These are phyloP conservation scores for Prunella vulgaris DNA, from an alignment of 257 asterid species.

Conservation along the genomic window DNA sequence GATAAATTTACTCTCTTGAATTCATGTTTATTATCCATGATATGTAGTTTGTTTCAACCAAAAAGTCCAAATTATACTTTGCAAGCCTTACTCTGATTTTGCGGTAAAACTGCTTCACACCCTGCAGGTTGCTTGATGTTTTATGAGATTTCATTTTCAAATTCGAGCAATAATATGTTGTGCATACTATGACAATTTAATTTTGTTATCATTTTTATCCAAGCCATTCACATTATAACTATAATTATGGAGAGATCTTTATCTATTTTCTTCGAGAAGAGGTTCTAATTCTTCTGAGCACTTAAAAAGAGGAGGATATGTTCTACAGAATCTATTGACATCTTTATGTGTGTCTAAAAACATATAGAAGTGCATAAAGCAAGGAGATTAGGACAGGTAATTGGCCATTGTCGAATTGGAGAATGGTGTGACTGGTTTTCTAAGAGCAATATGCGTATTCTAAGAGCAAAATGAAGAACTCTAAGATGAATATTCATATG, in stretches of 20 bases:
- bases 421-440: background rate
- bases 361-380: background rate
- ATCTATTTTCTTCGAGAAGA: background rate
- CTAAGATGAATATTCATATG: background rate
- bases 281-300: background rate
- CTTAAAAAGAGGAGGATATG: background rate
- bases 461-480: constrained; percentile 8
- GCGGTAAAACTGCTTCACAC: background rate
- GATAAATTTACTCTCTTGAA: background rate
- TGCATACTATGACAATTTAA: background rate
- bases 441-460: background rate
- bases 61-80: background rate
- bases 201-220: background rate
- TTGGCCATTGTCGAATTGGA: background rate
- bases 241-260: background rate
- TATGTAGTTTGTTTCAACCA: background rate
- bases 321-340: background rate
- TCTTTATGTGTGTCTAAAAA: background rate
- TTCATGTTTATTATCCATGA: background rate
- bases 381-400: background rate
- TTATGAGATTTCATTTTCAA: background rate
- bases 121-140: background rate
- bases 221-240: background rate
- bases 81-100: background rate
- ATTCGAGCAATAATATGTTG: background rate